These are phyloP conservation scores for Septoria petroselini DNA, from an alignment of 2,329 filamentous ascomycete genomes.

Conservation along the genomic window DNA sequence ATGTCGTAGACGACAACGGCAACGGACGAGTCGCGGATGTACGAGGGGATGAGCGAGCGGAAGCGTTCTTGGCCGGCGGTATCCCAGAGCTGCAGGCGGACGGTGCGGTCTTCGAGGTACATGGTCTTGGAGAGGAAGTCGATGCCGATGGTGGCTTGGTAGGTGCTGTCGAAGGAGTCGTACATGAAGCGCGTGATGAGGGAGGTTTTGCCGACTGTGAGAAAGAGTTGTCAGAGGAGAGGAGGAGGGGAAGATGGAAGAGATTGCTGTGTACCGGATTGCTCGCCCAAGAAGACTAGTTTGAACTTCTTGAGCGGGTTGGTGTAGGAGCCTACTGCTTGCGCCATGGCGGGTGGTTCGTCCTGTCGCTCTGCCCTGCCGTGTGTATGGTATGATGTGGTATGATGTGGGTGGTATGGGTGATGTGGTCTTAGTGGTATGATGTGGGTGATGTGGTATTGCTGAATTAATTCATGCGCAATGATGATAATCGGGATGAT, in stretches of 20 bases:
- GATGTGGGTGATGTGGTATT: too few species aligned
- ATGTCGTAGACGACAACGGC: slow-evolving; percentile 99
- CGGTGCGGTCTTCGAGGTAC: slow-evolving; percentile 98
- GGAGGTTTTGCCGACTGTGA: slow-evolving; percentile 91
- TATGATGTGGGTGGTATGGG: too few species aligned
- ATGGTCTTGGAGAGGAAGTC: slow-evolving; percentile 99
- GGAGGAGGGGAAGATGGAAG: not conserved
- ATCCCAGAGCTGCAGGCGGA: slow-evolving; percentile 96
- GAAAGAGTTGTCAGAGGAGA: slow-evolving; percentile 5
- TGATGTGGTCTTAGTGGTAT: too few species aligned
- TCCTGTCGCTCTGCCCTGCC: too few species aligned
- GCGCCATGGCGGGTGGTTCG: slow-evolving; percentile 71
- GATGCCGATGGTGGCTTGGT: slow-evolving; percentile 98
- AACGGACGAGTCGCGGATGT: slow-evolving; percentile 96
- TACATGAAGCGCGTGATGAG: slow-evolving; percentile 99
- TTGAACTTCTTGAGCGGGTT: slow-evolving; percentile 99
- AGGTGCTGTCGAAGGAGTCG: slow-evolving; percentile 99
- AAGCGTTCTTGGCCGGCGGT: slow-evolving; percentile 97
- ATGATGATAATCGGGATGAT: too few species aligned
- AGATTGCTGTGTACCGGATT: slow-evolving; percentile 69
- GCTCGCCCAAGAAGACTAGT: slow-evolving; percentile 97
- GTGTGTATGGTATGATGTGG: too few species aligned
- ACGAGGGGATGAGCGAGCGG: slow-evolving; percentile 92
- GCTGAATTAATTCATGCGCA: too few species aligned
- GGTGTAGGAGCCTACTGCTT: slow-evolving; percentile 82